Evolutionary conservation across 768 basidiomycete species (phyloP).

Genomic region (Mycena alexandri): DNA sequence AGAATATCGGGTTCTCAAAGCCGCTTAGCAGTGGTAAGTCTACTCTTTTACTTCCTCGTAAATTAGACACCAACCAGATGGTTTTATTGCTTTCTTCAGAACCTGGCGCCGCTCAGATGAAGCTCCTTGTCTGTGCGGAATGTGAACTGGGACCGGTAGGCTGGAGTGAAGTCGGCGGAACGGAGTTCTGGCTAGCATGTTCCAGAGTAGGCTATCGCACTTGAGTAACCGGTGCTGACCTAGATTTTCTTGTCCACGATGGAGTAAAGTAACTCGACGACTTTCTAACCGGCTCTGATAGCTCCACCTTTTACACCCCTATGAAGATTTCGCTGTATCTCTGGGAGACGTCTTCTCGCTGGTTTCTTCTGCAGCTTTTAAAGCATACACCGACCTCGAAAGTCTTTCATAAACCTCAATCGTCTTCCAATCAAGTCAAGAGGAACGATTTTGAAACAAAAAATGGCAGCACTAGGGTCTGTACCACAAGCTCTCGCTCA

Average conservation of each 20-base stretch:
- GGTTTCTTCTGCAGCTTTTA: too few species aligned
- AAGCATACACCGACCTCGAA: too few species aligned
- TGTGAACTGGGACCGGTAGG: slow-evolving; percentile 89
- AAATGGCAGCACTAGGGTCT: too few species aligned
- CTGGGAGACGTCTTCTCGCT: too few species aligned
- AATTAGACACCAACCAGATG: not conserved
- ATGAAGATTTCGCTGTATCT: too few species aligned
- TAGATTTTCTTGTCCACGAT: not conserved
- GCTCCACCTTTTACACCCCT: too few species aligned
- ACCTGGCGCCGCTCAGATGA: slow-evolving; percentile 59
- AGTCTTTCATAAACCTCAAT: too few species aligned
- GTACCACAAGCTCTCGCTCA: too few species aligned
- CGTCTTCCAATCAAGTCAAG: too few species aligned
- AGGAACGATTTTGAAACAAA: too few species aligned
- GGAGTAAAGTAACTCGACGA: too few species aligned
- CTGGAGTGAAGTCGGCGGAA: slow-evolving; percentile 79
- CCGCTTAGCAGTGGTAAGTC: slow-evolving; percentile 49
- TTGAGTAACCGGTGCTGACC: not conserved
- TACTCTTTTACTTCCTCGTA: not conserved
- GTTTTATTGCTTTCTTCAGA: not conserved
- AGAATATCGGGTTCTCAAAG: slow-evolving; percentile 87
- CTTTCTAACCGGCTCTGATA: too few species aligned
- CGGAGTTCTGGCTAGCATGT: slow-evolving; percentile 84
- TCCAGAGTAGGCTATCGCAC: slow-evolving; percentile 73
- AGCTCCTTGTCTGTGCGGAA: slow-evolving; percentile 83